Base-by-base conservation (phyloP, 148 eudicot species). In the Rhododendron williamsianum region DNA sequence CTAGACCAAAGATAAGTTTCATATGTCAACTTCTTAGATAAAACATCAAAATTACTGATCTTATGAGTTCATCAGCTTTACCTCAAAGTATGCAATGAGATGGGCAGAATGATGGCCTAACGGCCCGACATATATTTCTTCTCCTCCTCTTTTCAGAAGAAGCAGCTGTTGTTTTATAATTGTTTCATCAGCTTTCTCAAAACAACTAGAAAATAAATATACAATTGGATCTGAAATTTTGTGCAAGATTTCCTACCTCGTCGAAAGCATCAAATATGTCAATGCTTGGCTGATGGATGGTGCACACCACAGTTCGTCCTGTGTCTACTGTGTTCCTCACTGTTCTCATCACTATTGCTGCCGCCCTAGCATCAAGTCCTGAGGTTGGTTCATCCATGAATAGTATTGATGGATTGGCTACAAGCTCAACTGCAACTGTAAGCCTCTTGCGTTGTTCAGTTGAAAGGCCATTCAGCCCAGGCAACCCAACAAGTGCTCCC, bases 31-130 rank as follows among this genome's bases (percentile, higher is more conserved):
- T 36, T 13, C 4, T 71, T 11, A 18, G 35, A 15, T 21, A 77
- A 27, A 12, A 85, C 30, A 15, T 9, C 2, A 4, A 25, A 18
- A 41, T 49, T 16, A 52, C 12, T 76, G 69, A 6, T 27, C 41
- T 82, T 16, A 33, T 6, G 15, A 49, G 35, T 19, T 46, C 27
- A 49, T 33, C 71, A 10, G 45, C 56, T 74, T 86, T 76, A 92
- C 94, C 91, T 91, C 94, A 81, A 92, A 91, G 89, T 92, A 92
- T 46, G 87, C 41, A 27, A 92, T 92, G 23, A 92, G 85, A 51
- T 90, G 73, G 38, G 54, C 69, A 51, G 90, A 90, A 72, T 86
- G 90, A 30, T 76, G 88, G 38, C 94, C 94, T 54, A 92, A 83
- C 13, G 90, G 92, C 49, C 93, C 94, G 0, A 90, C 90, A 46